Conservation (phyloP, 2,329 filamentous ascomycete species). For the Microdochium paspali region DNA sequence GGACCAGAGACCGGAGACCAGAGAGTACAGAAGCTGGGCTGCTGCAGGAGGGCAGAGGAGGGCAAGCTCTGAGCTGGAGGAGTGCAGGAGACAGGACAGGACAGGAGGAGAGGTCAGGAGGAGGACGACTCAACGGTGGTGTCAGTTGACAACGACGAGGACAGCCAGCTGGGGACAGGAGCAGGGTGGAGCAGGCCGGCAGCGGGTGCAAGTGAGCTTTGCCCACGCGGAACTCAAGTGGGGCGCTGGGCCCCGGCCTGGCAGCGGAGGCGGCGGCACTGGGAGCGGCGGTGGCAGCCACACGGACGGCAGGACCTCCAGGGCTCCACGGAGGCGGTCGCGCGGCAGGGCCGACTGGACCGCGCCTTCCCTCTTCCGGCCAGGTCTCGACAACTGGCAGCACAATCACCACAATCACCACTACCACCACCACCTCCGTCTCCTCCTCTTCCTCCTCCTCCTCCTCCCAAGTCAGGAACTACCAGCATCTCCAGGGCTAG, state of each 20-base stretch:
- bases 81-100: slow-evolving; percentile 4
- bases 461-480: too few relatives aligned
- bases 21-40: not conserved
- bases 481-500: too few relatives aligned
- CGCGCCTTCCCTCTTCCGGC: not conserved
- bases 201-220: too few relatives aligned
- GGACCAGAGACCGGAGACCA: not conserved
- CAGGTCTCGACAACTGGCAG: not conserved
- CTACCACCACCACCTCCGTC: too few relatives aligned
- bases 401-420: too few relatives aligned
- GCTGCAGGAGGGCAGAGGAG: slow-evolving; percentile 2
- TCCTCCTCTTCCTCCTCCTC: too few relatives aligned
- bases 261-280: not conserved
- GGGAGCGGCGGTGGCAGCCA: not conserved
- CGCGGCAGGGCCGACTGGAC: not conserved
- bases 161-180: too few relatives aligned
- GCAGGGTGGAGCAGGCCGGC: not conserved
- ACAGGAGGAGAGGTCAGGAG: slow-evolving; percentile 6
- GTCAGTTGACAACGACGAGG: not conserved
- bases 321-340: not conserved
- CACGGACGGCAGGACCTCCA: not conserved
- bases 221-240: too few relatives aligned
- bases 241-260: not conserved
- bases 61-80: too few relatives aligned
- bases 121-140: not conserved